Percentiles rank a stretch among this genome's conserved stretches.
Conservation (phyloP, 164 flowering plant genomes). For the grape (Vitis vinifera) region DNA sequence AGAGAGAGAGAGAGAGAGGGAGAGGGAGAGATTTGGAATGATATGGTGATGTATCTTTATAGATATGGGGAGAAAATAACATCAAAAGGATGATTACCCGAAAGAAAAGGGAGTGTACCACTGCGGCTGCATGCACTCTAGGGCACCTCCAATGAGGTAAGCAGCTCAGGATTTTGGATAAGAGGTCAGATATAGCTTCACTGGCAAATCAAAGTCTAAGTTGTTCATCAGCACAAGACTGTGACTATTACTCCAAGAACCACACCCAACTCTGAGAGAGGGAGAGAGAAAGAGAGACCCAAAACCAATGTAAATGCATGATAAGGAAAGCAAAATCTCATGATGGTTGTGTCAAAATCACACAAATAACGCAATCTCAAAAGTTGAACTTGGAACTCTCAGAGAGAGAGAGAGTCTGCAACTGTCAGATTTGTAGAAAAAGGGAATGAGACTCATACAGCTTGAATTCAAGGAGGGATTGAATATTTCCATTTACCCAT, state of each 20-base stretch:
- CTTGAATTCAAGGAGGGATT: slow-evolving; percentile 31
- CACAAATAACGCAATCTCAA: slow-evolving; percentile 37
- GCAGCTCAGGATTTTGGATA: slow-evolving; percentile 27
- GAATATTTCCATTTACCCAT: neutral
- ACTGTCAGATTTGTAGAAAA: slow-evolving; percentile 23
- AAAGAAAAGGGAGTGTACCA: slow-evolving; percentile 37
- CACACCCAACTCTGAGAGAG: slow-evolving; percentile 6
- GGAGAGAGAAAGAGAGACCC: slow-evolving; percentile 4
- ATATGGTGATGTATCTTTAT: slow-evolving; percentile 29
- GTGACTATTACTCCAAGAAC: slow-evolving; percentile 5
- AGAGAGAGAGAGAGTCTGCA: slow-evolving; percentile 19
- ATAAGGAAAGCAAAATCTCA: slow-evolving; percentile 48
- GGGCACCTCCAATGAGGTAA: slow-evolving; percentile 32
- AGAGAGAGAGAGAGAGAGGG: slow-evolving; percentile 25
- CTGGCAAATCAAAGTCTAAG: slow-evolving; percentile 19
- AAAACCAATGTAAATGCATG: slow-evolving; percentile 29
- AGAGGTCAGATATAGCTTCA: slow-evolving; percentile 8
- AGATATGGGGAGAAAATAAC: slow-evolving; percentile 35
- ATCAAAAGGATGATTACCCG: slow-evolving; percentile 41
- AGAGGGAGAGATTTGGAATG: slow-evolving; percentile 20
- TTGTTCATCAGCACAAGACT: slow-evolving; percentile 6
- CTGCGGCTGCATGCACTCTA: slow-evolving; percentile 29
- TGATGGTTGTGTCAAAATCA: slow-evolving; percentile 49
- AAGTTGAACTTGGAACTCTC: slow-evolving; percentile 22
- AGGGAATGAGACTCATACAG: slow-evolving; percentile 31